Conservation (phyloP, 2,329 filamentous ascomycete species). For the Fusarium mangiferae region DNA sequence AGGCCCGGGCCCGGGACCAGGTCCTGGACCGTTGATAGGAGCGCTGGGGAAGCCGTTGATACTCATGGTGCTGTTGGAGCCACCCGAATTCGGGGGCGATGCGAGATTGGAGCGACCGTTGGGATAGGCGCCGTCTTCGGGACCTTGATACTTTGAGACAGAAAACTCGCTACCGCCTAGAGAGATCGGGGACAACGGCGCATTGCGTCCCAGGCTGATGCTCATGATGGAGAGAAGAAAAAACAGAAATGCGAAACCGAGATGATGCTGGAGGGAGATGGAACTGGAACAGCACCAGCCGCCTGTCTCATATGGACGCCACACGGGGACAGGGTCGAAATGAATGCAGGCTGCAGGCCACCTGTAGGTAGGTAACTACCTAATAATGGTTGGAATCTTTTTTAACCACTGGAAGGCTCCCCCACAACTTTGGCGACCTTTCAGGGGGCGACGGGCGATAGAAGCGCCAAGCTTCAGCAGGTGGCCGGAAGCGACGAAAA, state of each 20-base stretch:
- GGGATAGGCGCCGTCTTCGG: constrained; percentile 64
- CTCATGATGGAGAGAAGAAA: constrained; percentile 64
- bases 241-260: constrained; percentile 31
- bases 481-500: constrained; percentile 34
- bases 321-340: constrained; percentile 43
- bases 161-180: constrained; percentile 87
- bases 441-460: constrained; percentile 35
- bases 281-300: constrained; percentile 37
- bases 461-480: constrained; percentile 40
- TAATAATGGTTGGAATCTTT: constrained; percentile 39
- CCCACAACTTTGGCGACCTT: constrained; percentile 43
- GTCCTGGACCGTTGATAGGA: constrained; percentile 50
- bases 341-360: constrained; percentile 32
- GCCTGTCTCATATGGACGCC: constrained; percentile 44
- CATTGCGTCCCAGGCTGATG: constrained; percentile 69
- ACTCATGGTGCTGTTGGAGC: constrained; percentile 64
- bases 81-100: constrained; percentile 76
- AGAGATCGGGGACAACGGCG: constrained; percentile 84
- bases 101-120: constrained; percentile 68
- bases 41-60: constrained; percentile 67
- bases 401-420: constrained; percentile 34
- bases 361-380: background rate
- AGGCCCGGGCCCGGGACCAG: constrained; percentile 57
- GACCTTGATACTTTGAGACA: constrained; percentile 71
- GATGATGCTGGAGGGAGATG: constrained; percentile 43